Conservation (phyloP, 1,139 yeast species). For the Meyerozyma guilliermondii region DNA sequence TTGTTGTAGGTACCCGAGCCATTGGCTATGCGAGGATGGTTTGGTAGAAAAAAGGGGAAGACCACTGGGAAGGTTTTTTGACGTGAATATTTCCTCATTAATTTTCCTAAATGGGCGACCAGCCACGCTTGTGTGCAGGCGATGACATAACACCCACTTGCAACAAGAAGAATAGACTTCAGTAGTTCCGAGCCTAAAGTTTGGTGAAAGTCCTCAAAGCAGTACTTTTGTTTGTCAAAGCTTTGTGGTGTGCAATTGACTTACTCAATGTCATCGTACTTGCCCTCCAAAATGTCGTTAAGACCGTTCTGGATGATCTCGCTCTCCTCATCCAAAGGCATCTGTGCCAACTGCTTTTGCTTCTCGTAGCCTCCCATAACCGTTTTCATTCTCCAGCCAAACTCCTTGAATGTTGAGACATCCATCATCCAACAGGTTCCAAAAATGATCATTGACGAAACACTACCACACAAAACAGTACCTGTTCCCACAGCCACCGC, state of each 20-base stretch:
- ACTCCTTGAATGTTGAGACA: conserved; percentile 63
- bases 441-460: conserved; percentile 66
- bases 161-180: too few relatives aligned
- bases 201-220: too few relatives aligned
- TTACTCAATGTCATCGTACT: conserved; percentile 21
- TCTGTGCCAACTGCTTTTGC: conserved; percentile 38
- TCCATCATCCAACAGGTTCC: conserved; percentile 82
- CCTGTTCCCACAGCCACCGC: conserved; percentile 84
- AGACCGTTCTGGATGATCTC: conserved; percentile 48
- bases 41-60: not conserved
- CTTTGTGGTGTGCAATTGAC: too few relatives aligned
- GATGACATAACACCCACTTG: too few relatives aligned
- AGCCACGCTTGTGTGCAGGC: conserved; percentile 1
- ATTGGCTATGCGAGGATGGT: not conserved
- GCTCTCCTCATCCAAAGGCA: conserved; percentile 69
- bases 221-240: too few relatives aligned
- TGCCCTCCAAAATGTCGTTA: conserved; percentile 42
- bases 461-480: conserved; percentile 65
- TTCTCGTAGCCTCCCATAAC: conserved; percentile 66
- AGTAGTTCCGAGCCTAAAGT: too few relatives aligned
- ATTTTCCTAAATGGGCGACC: conserved; percentile 2
- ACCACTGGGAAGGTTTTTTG: not conserved
- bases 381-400: conserved; percentile 63
- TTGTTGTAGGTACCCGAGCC: conserved; percentile 1
- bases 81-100: not conserved